Conservation (phyloP, 1,284 basidiomycete genomes). For the Ceratobasidium sp. region DNA sequence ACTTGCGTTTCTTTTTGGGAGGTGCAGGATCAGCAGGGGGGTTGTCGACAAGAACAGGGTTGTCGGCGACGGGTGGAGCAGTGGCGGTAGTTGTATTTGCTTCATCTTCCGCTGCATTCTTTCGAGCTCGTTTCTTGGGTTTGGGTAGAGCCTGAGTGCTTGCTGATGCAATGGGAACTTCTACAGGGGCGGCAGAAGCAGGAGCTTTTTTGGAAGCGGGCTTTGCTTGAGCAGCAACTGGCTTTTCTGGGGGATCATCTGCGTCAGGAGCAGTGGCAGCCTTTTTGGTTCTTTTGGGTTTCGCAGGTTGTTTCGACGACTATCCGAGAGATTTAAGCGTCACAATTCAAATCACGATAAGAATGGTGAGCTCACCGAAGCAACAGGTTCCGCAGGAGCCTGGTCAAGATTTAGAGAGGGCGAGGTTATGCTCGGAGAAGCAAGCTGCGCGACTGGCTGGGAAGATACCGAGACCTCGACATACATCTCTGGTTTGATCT, state of each 20-base stretch:
- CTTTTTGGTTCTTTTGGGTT: constrained; percentile 18
- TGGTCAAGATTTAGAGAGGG: constrained; percentile 25
- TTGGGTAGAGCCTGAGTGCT: not conserved
- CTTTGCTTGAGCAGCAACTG: not conserved
- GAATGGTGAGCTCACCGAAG: constrained; percentile 3
- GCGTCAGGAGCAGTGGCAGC: not conserved
- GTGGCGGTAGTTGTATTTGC: not conserved
- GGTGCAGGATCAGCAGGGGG: not conserved
- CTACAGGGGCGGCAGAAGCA: not conserved
- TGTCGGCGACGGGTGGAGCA: not conserved
- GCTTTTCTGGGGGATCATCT: not conserved
- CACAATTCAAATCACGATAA: not conserved
- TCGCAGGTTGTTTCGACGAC: not conserved
- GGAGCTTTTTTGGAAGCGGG: not conserved
- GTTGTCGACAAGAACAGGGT: not conserved
- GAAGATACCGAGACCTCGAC: constrained; percentile 23
- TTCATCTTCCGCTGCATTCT: not conserved
- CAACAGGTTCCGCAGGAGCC: not conserved
- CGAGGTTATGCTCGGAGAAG: constrained; percentile 26
- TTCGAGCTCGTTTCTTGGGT: constrained; percentile 22
- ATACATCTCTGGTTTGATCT: constrained; percentile 1
- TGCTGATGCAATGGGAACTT: not conserved
- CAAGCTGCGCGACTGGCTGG: constrained; percentile 14
- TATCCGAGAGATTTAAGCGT: not conserved
- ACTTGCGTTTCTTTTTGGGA: constrained; percentile 27